Base-by-base conservation (phyloP, 108 stramenopile species). In the Chaetoceros muelleri region DNA sequence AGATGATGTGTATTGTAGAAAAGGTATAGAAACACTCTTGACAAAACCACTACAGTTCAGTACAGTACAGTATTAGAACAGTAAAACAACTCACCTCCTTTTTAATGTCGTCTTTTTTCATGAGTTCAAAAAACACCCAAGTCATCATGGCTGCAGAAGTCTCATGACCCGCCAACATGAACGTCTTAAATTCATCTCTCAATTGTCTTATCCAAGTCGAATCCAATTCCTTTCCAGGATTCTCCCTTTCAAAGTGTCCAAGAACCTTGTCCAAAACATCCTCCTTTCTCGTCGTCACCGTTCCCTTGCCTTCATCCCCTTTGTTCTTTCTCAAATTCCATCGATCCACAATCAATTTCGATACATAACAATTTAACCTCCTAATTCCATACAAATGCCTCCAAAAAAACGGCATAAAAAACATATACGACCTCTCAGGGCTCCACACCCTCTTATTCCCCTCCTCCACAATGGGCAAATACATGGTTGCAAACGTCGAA, bases 381-480 rank as follows among this genome's bases (percentile, higher is more conserved):
- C 27, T 30, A n/a, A 66, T 58, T 52, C 58, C 46, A 16, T 10
- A 52, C 22, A 30, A 25, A 24, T 66, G 50, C 18, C 19, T 23
- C 65, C 65, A 66, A 23, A 23, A 66, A n/a, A 26, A 22, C 24
- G 65, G 65, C 40, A 66, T 21, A 44, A 58, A 21, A 26, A 60
- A 52, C 26, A 52, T 25, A 34, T 52, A 60, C 20, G 49, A 29
- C 31, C 65, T 46, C 31, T 66, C 30, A 3, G 65, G 65, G 27
- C 50, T 46, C 65, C 65, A 66, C 7, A 66, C 65, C 1, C 65
- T 48, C 17, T 44, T 25, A 26, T 66, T 58, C 20, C 61, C 48
- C 49, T 66, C 65, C 19, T 66, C 65, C 29, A 66, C 58, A 47
- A 66, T 66, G 30, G 65, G 65, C 51, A 66, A 25, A 48, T 66